A percentile compares a stretch with the other conserved stretches of the same genome.
phyloP scores from a whole-genome alignment of 805 yeast species.

The Suhomyces canberraensis region DNA sequence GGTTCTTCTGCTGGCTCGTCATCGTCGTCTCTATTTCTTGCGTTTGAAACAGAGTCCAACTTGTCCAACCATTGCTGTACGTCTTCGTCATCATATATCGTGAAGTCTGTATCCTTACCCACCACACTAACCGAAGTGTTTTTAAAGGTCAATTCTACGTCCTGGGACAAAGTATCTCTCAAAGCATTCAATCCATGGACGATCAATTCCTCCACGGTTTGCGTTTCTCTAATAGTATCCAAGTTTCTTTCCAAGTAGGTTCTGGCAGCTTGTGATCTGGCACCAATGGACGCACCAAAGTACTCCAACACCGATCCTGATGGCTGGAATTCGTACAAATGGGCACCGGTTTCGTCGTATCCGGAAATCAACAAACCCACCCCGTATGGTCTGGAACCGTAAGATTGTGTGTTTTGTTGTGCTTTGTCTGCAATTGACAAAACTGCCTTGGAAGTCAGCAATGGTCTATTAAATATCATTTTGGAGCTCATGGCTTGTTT shows the following conservation, averaged over 20 bases:
- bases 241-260: constrained; percentile 88
- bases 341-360: constrained; percentile 91
- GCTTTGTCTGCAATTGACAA: constrained; percentile 92
- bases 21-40: constrained; percentile 47
- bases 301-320: constrained; percentile 91
- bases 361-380: constrained; percentile 92
- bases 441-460: constrained; percentile 81
- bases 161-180: constrained; percentile 92
- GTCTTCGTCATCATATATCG: constrained; percentile 79
- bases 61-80: constrained; percentile 81
- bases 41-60: constrained; percentile 63
- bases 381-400: constrained; percentile 97
- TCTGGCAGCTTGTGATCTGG: constrained; percentile 97
- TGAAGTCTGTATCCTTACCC: constrained; percentile 75
- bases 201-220: constrained; percentile 68
- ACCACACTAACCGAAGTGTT: constrained; percentile 92
- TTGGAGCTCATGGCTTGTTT: constrained; percentile 88
- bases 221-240: constrained; percentile 59
- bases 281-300: constrained; percentile 94
- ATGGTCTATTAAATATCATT: constrained; percentile 80
- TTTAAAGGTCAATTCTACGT: constrained; percentile 77
- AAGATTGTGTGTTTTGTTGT: constrained; percentile 91
- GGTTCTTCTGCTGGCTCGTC: constrained; percentile 14
- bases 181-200: constrained; percentile 85
- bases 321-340: constrained; percentile 91